A percentile compares a stretch with the other conserved stretches of the same genome.
These are phyloP conservation scores for Colletotrichum eremochloae DNA, from an alignment of 2,329 filamentous ascomycete species.

Conservation along the genomic window DNA sequence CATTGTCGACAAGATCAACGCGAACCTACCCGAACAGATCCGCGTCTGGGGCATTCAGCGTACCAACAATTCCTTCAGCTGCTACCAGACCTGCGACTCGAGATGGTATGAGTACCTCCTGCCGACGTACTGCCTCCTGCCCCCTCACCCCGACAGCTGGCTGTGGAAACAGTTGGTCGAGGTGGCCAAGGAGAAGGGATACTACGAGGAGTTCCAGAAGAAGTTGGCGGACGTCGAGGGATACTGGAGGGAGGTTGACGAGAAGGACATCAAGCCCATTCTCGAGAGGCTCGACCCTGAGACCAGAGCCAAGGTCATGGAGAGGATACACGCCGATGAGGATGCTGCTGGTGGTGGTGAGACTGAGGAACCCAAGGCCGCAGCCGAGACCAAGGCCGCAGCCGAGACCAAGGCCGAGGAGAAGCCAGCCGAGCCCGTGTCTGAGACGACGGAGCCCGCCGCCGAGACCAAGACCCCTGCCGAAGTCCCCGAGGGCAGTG, in stretches of 20 bases:
- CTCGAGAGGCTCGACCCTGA: constrained; percentile 73
- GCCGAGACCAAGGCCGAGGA: constrained; percentile 44
- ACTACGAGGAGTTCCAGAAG: constrained; percentile 75
- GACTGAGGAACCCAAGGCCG: constrained; percentile 45
- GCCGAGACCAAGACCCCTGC: constrained; percentile 39
- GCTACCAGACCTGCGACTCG: constrained; percentile 94
- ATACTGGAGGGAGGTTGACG: constrained; percentile 88
- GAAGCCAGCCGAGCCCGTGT: constrained; percentile 37
- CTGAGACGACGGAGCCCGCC: constrained; percentile 24
- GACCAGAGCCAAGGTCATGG: constrained; percentile 72
- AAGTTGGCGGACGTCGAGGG: constrained; percentile 82
- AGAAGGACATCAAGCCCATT: constrained; percentile 82
- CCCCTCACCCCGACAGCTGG: constrained; percentile 90
- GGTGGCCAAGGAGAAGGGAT: constrained; percentile 78
- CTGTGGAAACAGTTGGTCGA: constrained; percentile 87
- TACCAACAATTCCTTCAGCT: constrained; percentile 92
- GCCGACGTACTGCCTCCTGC: constrained; percentile 91
- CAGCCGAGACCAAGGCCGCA: constrained; percentile 44
- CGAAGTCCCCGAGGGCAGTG: constrained; percentile 45
- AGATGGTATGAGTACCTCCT: constrained; percentile 98
- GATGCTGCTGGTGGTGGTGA: constrained; percentile 39
- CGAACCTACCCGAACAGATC: constrained; percentile 86
- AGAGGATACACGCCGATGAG: constrained; percentile 65
- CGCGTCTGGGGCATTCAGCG: constrained; percentile 94
- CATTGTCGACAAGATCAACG: constrained; percentile 92